phyloP scores from a whole-genome alignment of 495 filamentous ascomycete genomes.

The Penicillium egyptiacum region DNA sequence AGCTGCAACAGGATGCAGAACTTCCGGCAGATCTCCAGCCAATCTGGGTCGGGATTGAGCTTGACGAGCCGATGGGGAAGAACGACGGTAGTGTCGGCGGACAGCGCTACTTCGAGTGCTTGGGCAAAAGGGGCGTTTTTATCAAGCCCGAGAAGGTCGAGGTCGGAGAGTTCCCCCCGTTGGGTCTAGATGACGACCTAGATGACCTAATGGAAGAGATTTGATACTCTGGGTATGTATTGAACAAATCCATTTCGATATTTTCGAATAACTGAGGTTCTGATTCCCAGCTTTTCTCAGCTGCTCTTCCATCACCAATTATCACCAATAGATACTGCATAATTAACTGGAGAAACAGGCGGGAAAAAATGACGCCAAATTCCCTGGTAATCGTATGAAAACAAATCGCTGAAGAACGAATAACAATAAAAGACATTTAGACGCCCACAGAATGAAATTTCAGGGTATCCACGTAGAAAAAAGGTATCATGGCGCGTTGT shows the following conservation, averaged over 20 bases:
- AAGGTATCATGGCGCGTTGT: conserved; percentile 26
- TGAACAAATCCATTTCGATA: conserved; percentile 4
- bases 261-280: conserved; percentile 2
- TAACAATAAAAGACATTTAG: conserved; percentile 17
- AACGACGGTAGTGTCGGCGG: conserved; percentile 86
- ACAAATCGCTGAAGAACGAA: conserved; percentile 30
- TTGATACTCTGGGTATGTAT: conserved; percentile 33
- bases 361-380: conserved; percentile 23
- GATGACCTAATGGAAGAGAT: conserved; percentile 90
- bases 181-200: conserved; percentile 54
- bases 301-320: conserved; percentile 13
- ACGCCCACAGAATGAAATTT: conserved; percentile 1
- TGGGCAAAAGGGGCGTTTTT: conserved; percentile 76
- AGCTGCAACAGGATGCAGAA: conserved; percentile 20
- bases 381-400: conserved; percentile 22
- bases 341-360: conserved; percentile 13
- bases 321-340: conserved; percentile 15
- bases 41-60: conserved; percentile 80
- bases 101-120: conserved; percentile 71
- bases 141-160: conserved; percentile 88
- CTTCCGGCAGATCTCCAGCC: conserved; percentile 45
- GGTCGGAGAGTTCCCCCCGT: conserved; percentile 76
- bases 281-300: neutral
- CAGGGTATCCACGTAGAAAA: conserved; percentile 14
- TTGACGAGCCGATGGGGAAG: conserved; percentile 86